A percentile compares a stretch with the other conserved stretches of the same genome.
phyloP scores from a whole-genome alignment of 805 yeast species.

The Barnettozyma californica region DNA sequence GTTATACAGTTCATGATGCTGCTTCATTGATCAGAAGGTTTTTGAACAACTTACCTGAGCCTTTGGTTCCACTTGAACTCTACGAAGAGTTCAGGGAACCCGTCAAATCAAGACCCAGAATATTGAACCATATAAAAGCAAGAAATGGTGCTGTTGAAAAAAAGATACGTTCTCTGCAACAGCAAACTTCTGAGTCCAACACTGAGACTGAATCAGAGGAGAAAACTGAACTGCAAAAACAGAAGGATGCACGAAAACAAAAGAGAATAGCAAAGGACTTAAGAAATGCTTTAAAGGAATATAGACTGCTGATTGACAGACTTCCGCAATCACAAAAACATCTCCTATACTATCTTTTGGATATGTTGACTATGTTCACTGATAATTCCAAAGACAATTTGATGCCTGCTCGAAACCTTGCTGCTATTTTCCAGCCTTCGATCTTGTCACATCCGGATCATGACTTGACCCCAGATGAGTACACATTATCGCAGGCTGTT shows the following conservation, averaged over 20 bases:
- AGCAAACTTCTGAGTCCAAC: slow-evolving; percentile 2
- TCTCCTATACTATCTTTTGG: slow-evolving; percentile 78
- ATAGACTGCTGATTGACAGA: slow-evolving; percentile 59
- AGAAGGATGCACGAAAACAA: slow-evolving; percentile 34
- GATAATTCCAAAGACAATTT: slow-evolving; percentile 70
- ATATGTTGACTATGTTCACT: slow-evolving; percentile 79
- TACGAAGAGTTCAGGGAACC: slow-evolving; percentile 81
- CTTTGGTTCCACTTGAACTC: slow-evolving; percentile 71
- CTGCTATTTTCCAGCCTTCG: slow-evolving; percentile 97
- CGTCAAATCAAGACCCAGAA: slow-evolving; percentile 54
- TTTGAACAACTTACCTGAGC: slow-evolving; percentile 85
- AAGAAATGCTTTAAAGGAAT: slow-evolving; percentile 62
- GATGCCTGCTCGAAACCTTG: slow-evolving; percentile 90
- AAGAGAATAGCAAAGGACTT: slow-evolving; percentile 60
- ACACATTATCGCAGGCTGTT: slow-evolving; percentile 78
- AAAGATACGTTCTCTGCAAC: slow-evolving; percentile 27
- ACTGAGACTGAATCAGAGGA: slow-evolving; percentile 15
- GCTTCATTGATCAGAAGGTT: slow-evolving; percentile 85
- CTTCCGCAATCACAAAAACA: slow-evolving; percentile 80
- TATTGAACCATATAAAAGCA: slow-evolving; percentile 59
- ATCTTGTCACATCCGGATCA: slow-evolving; percentile 87
- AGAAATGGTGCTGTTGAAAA: slow-evolving; percentile 41
- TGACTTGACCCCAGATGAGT: slow-evolving; percentile 89
- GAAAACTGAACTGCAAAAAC: slow-evolving; percentile 27
- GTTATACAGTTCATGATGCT: slow-evolving; percentile 94